Evolutionary conservation across 805 yeast genomes (phyloP).

Genomic region (Blastobotrys robertii): DNA sequence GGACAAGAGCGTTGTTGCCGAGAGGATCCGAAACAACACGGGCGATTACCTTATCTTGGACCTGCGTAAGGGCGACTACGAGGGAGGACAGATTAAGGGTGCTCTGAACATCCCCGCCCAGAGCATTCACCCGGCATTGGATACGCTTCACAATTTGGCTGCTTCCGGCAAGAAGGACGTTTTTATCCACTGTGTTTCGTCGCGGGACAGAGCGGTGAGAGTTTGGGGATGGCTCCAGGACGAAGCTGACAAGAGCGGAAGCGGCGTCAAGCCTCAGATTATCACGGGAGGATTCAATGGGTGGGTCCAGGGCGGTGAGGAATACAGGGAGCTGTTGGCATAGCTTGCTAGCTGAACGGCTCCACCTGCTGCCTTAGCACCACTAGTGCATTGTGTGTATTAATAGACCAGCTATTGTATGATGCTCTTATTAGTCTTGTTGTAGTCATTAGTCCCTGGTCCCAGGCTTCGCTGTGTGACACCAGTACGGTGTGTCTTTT

Average conservation of each 20-base stretch:
- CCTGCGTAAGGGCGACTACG: slow-evolving; percentile 17
- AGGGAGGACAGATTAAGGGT: slow-evolving; percentile 19
- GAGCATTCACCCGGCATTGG: slow-evolving; percentile 12
- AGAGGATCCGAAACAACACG: slow-evolving; percentile 8
- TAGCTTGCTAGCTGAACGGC: too few relatives aligned
- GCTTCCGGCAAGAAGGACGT: slow-evolving; percentile 15
- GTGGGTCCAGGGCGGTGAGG: slow-evolving; percentile 19
- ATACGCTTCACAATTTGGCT: slow-evolving; percentile 13
- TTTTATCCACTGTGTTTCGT: slow-evolving; percentile 13
- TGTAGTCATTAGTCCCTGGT: too few relatives aligned
- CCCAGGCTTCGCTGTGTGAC: too few relatives aligned
- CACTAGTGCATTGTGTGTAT: too few relatives aligned
- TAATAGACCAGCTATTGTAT: too few relatives aligned
- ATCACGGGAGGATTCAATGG: slow-evolving; percentile 17
- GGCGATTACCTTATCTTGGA: slow-evolving; percentile 15
- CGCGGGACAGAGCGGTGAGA: slow-evolving; percentile 13
- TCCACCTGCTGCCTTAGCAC: too few relatives aligned
- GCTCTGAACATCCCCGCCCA: slow-evolving; percentile 19
- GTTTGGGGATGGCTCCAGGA: slow-evolving; percentile 18
- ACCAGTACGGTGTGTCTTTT: too few relatives aligned
- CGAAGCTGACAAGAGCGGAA: slow-evolving; percentile 9
- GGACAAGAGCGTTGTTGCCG: slow-evolving; percentile 12
- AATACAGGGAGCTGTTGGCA: slow-evolving; percentile 5
- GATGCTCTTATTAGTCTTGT: too few relatives aligned
- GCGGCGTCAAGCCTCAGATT: slow-evolving; percentile 10